Evolutionary conservation across 768 basidiomycete genomes (phyloP).

Genomic region (Cystobasidium tubakii): DNA sequence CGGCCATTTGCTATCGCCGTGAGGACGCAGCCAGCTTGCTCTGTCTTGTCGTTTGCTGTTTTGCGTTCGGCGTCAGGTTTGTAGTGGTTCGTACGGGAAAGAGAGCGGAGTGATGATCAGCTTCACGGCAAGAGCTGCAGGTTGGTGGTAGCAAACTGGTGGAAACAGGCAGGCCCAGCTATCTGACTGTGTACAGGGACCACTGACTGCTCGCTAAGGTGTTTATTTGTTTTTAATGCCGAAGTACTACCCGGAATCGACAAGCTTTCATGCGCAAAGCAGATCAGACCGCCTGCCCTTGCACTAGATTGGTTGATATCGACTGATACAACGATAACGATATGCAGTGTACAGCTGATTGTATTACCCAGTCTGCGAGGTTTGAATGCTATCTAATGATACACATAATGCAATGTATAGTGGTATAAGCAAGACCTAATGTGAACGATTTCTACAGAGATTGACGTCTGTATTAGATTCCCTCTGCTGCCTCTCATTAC

Average conservation of each 20-base stretch:
- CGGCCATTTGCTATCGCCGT: not conserved
- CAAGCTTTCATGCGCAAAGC: not conserved
- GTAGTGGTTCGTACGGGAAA: not conserved
- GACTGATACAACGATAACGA: not conserved
- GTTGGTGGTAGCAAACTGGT: not conserved
- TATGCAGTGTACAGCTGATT: not conserved
- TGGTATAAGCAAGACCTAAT: too few relatives aligned
- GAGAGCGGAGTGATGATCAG: not conserved
- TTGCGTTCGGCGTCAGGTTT: not conserved
- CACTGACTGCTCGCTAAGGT: too few relatives aligned
- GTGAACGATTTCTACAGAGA: too few relatives aligned
- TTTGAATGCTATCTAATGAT: too few relatives aligned
- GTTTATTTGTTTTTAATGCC: too few relatives aligned
- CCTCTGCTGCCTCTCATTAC: not conserved
- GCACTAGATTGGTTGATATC: too few relatives aligned
- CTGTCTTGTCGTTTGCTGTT: too few relatives aligned
- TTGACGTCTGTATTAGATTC: not conserved
- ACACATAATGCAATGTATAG: too few relatives aligned
- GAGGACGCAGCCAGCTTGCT: not conserved
- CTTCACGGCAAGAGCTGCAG: too few relatives aligned
- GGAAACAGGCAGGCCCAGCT: not conserved
- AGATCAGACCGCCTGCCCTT: not conserved
- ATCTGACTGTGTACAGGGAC: too few relatives aligned
- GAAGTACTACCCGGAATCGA: too few relatives aligned
- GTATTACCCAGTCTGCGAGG: too few relatives aligned